Conservation (phyloP, 768 basidiomycete species). For the Lentinus tigrinus region DNA sequence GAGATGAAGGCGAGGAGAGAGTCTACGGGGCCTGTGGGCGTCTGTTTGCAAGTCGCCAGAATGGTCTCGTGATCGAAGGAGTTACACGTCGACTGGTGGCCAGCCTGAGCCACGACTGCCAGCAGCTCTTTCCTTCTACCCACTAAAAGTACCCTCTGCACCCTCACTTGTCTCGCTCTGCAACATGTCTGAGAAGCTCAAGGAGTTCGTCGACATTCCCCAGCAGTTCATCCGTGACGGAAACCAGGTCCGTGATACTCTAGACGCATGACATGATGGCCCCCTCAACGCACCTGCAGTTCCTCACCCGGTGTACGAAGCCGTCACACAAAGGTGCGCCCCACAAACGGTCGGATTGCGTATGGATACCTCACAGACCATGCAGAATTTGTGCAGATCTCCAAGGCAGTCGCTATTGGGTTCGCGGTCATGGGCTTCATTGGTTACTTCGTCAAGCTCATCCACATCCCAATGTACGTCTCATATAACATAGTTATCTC, state of each 20-base stretch:
- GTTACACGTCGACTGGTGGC: conserved; percentile 15
- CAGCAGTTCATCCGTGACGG: conserved; percentile 93
- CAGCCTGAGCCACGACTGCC: not conserved
- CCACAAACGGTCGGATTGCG: not conserved
- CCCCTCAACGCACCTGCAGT: conserved; percentile 49
- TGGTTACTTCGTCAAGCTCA: conserved; percentile 97
- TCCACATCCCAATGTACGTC: conserved; percentile 96
- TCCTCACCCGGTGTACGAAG: conserved; percentile 96
- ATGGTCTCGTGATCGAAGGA: conserved; percentile 14
- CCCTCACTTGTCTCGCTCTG: conserved; percentile 14
- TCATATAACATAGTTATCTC: not conserved
- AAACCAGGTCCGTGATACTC: conserved; percentile 64
- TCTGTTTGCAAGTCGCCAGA: not conserved
- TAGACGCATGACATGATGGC: not conserved
- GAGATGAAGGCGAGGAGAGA: not conserved
- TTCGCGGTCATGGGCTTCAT: conserved; percentile 99
- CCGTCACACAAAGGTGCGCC: conserved; percentile 87
- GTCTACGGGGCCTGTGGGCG: not conserved
- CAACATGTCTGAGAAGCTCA: conserved; percentile 85
- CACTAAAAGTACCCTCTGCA: conserved; percentile 3
- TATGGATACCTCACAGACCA: not conserved
- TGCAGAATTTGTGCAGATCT: conserved; percentile 92
- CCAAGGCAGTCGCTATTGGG: conserved; percentile 93
- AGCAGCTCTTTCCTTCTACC: conserved; percentile 6
- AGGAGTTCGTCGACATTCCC: conserved; percentile 88